Base-by-base conservation (phyloP, 768 basidiomycete species). In the Crassisporium funariophilum region DNA sequence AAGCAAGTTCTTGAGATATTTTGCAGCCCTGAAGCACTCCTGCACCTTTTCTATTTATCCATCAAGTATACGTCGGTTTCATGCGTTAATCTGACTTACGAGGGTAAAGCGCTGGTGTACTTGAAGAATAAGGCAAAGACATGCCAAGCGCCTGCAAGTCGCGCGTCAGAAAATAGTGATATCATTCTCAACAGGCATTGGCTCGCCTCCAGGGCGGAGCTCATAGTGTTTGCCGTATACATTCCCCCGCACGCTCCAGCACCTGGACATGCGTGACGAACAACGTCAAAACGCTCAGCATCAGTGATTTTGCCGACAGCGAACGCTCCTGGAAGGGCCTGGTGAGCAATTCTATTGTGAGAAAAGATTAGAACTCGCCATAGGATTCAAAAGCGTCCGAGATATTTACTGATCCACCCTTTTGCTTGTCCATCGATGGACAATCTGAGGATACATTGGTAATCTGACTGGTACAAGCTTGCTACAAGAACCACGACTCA, bases 221-320 rank as follows among this genome's bases (percentile, higher is more conserved):
- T 88, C 91, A 93, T 92, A 1, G 91, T 92, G 57, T 93, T 93
- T 24, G 91, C 91, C 7, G 90, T 91, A 62, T 83, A 92, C 90
- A 92, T 92, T 11, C 89, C 90, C 21, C 91, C 90, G 55, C 91
- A 92, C 17, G 84, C 88, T 40, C 91, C 91, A 12, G 88, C 70
- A 8, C 88, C 88, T 12, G 91, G 90, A 59, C 91, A 94, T 23
- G 91, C 83, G 67, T 93, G 82, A 27, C 84, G 81, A 29, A 94
- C 83, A 37, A 93, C 89, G 54, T 95, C 91, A 54, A 90, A 80
- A 21, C 86, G 78, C 60, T 94, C 79, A 56, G 88, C 87, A 34
- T 91, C 88, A 33, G 59, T 81, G 55, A 94, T 91, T 58, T 82
- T 83, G 5, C 88, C 88, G 16, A 87, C 77, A 9, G 83, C 67